phyloP scores from a whole-genome alignment of 2,329 filamentous ascomycete genomes.

The Colletotrichum abscissum region DNA sequence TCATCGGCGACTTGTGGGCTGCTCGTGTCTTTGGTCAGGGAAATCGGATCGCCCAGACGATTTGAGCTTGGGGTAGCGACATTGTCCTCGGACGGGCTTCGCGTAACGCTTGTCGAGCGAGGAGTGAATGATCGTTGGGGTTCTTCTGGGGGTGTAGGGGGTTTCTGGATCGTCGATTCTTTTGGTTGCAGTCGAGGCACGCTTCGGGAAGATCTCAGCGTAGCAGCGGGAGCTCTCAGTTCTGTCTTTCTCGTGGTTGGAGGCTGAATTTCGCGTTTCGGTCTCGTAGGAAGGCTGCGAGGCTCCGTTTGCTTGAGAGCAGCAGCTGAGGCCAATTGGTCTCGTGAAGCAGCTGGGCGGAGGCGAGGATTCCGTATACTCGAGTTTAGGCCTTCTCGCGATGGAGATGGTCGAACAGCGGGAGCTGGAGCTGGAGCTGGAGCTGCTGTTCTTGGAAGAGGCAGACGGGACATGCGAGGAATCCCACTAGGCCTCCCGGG shows the following conservation, averaged over 20 bases:
- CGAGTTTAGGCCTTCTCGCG: slow-evolving; percentile 42
- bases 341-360: slow-evolving; percentile 50
- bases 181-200: slow-evolving; percentile 25
- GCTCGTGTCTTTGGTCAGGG: slow-evolving; percentile 9
- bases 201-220: slow-evolving; percentile 12
- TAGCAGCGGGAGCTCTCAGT: background rate
- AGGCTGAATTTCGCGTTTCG: slow-evolving; percentile 34
- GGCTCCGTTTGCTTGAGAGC: slow-evolving; percentile 21
- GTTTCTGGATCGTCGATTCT: slow-evolving; percentile 27
- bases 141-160: slow-evolving; percentile 32
- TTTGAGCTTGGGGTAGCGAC: slow-evolving; percentile 5
- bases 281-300: slow-evolving; percentile 10
- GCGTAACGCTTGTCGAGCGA: slow-evolving; percentile 44
- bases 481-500: slow-evolving; percentile 42
- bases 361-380: slow-evolving; percentile 41
- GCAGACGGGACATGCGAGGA: slow-evolving; percentile 52
- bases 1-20: slow-evolving; percentile 28
- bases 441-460: slow-evolving; percentile 45
- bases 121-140: slow-evolving; percentile 40
- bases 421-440: slow-evolving; percentile 38
- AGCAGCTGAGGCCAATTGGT: slow-evolving; percentile 37
- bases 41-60: slow-evolving; percentile 18
- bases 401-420: slow-evolving; percentile 43
- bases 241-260: slow-evolving; percentile 32
- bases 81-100: slow-evolving; percentile 42